These are phyloP conservation scores for Athelia sp. DNA, from an alignment of 1,284 basidiomycete genomes.

Conservation along the genomic window DNA sequence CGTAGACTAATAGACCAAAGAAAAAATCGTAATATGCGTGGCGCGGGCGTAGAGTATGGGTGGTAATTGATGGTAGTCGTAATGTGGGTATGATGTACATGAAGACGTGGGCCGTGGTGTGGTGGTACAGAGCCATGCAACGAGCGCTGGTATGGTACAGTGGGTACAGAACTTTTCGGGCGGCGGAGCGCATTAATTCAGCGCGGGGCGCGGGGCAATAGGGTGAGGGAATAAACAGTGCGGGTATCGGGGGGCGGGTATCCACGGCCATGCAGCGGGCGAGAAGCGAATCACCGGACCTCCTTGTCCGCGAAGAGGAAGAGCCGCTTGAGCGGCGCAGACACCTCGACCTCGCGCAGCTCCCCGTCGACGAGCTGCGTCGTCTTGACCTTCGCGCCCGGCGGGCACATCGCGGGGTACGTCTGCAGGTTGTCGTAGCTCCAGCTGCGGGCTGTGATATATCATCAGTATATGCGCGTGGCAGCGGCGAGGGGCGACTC, in stretches of 20 bases:
- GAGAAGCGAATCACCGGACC: slow-evolving; percentile 2
- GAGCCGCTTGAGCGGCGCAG: slow-evolving; percentile 44
- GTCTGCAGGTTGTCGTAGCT: slow-evolving; percentile 65
- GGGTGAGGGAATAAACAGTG: too few relatives aligned
- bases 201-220: too few relatives aligned
- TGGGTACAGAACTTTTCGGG: too few relatives aligned
- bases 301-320: slow-evolving; percentile 26
- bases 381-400: slow-evolving; percentile 48
- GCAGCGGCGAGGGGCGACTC: slow-evolving; percentile 14
- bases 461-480: slow-evolving; percentile 8
- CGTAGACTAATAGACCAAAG: too few relatives aligned
- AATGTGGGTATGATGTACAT: too few relatives aligned
- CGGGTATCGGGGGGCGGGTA: neutral
- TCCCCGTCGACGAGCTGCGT: slow-evolving; percentile 50
- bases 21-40: too few relatives aligned
- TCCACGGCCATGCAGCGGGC: neutral
- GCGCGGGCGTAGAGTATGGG: too few relatives aligned
- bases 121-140: too few relatives aligned
- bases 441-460: slow-evolving; percentile 52
- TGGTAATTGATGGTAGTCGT: too few relatives aligned
- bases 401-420: slow-evolving; percentile 58
- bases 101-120: too few relatives aligned
- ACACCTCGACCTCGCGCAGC: slow-evolving; percentile 41
- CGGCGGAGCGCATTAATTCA: too few relatives aligned
- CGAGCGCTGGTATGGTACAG: too few relatives aligned